Conservation (phyloP, 2,329 filamentous ascomycete genomes). For the Mariannaea sp. region DNA sequence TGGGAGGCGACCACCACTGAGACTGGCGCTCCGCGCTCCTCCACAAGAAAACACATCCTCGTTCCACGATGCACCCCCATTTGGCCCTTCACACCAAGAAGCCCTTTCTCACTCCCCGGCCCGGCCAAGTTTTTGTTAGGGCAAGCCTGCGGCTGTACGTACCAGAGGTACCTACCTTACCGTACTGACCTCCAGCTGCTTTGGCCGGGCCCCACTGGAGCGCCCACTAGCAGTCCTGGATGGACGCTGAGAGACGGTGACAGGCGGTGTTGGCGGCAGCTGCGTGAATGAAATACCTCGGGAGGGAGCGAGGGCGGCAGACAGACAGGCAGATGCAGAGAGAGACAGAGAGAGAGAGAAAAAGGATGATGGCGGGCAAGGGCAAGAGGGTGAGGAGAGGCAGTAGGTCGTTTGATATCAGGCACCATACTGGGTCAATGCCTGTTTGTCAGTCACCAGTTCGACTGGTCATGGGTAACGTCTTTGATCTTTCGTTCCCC, state of each 20-base stretch:
- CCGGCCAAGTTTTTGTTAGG: conserved; percentile 23
- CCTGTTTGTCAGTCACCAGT: not conserved
- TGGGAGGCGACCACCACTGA: not conserved
- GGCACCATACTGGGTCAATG: not conserved
- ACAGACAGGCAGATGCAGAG: not conserved
- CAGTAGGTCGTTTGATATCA: not conserved
- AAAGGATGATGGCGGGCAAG: no score
- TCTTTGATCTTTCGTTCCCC: not conserved
- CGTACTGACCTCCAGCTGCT: conserved; percentile 2
- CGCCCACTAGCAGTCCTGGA: conserved; percentile 12
- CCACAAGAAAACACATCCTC: not conserved
- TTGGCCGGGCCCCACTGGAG: conserved; percentile 13
- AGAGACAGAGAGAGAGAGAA: not conserved
- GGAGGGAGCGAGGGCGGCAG: not conserved
- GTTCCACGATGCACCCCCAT: not conserved
- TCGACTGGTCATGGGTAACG: not conserved
- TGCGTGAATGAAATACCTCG: conserved; percentile 4
- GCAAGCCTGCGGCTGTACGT: conserved; percentile 37
- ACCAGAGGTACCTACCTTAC: conserved; percentile 33
- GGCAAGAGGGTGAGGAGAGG: not conserved
- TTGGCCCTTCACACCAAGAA: not conserved
- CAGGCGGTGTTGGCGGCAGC: conserved; percentile 8
- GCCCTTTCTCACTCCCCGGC: conserved; percentile 12
- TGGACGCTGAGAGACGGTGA: not conserved
- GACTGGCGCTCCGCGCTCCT: not conserved